Evolutionary conservation across 371 early-diverging fungal species (phyloP).

Genomic region (Funneliformis caledonium): DNA sequence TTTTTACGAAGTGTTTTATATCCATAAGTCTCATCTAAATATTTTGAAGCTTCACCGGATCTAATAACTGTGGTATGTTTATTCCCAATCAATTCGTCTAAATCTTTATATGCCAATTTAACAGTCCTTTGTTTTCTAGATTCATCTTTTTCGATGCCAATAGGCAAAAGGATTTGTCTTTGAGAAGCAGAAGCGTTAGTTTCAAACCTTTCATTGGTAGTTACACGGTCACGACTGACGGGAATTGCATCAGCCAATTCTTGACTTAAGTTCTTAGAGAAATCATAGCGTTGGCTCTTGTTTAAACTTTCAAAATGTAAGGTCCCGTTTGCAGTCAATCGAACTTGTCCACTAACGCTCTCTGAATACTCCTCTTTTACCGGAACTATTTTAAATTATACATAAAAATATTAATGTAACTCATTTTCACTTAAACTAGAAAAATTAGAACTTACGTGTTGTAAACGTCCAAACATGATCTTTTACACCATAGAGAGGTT

Average conservation of each 20-base stretch:
- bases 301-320: not conserved
- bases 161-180: no score
- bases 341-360: not conserved
- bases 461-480: not conserved
- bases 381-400: not conserved
- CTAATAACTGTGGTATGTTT: not conserved
- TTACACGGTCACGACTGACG: not conserved
- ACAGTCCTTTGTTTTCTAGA: not conserved
- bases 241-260: slow-evolving; percentile 2
- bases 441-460: not conserved
- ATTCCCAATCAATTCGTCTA: not conserved
- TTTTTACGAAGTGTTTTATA: not conserved
- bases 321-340: not conserved
- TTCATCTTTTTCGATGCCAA: not conserved
- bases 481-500: not conserved
- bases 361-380: not conserved
- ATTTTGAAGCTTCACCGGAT: not conserved
- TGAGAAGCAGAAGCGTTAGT: not conserved
- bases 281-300: not conserved
- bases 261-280: not conserved
- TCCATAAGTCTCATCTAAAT: not conserved
- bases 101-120: not conserved
- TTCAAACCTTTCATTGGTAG: not conserved
- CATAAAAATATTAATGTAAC: not conserved
- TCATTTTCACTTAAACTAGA: not conserved